These are phyloP conservation scores for Drosera spatulata DNA, from an alignment of 179 eudicot species.

Conservation along the genomic window DNA sequence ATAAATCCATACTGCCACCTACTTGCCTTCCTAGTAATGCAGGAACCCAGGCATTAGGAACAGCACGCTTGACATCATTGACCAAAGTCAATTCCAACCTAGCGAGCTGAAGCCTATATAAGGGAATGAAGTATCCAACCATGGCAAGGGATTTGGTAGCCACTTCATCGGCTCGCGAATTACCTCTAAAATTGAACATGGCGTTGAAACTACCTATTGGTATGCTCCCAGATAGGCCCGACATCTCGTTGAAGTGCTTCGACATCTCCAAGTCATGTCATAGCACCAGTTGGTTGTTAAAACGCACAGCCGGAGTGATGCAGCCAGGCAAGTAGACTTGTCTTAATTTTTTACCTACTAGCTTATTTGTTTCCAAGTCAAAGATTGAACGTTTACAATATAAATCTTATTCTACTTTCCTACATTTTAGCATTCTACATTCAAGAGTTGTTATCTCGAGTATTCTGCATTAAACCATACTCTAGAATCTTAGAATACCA, in stretches of 20 bases:
- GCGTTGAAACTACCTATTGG: conserved; percentile 98
- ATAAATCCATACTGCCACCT: conserved; percentile 1
- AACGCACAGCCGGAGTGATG: neutral
- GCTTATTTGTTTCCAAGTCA: too few relatives aligned
- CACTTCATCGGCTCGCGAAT: conserved; percentile 79
- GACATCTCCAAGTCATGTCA: conserved; percentile 56
- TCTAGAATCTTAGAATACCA: too few relatives aligned
- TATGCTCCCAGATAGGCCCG: conserved; percentile 50
- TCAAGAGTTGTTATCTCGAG: too few relatives aligned
- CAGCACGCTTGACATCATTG: conserved; percentile 72
- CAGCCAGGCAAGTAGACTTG: too few relatives aligned
- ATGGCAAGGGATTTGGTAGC: conserved; percentile 91
- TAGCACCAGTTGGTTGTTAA: neutral
- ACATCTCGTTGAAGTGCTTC: conserved; percentile 58
- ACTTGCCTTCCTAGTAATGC: conserved; percentile 91
- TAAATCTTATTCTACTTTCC: too few relatives aligned
- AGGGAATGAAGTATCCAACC: conserved; percentile 66
- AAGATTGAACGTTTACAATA: too few relatives aligned
- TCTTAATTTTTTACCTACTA: too few relatives aligned
- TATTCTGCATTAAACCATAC: too few relatives aligned
- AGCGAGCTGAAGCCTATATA: conserved; percentile 46
- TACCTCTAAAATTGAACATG: conserved; percentile 98
- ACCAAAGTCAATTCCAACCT: conserved; percentile 42
- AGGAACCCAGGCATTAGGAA: conserved; percentile 96
- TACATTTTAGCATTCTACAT: too few relatives aligned